Evolutionary conservation across 805 yeast genomes (phyloP), one percentile per base, ranked within the genome.

Genomic region (Candida golubevii): DNA sequence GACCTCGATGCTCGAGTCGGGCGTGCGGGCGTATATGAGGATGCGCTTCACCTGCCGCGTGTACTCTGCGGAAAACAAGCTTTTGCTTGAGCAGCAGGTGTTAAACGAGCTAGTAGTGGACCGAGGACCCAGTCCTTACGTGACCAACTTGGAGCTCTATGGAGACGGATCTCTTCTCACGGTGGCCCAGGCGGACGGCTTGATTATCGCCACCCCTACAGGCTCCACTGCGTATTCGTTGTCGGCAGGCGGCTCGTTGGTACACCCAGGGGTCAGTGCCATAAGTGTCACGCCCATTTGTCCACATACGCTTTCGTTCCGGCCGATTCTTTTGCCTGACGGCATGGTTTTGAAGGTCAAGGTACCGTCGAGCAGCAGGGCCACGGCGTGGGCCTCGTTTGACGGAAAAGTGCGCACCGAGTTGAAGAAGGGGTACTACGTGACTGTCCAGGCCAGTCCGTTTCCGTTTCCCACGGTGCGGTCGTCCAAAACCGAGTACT

Each of bases 141-240:
- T 90, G 8, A 85, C 97, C 0, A 85, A 84, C 78, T 72, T 91
- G 45, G 97, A 91, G 59, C 66, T 91, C 26, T 90, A 85, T 56
- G 96, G 97, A 3, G 93, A 91, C 62, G 88, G 85, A 26, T 80
- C 87, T 9, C 68, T 89, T 29, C 69, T 90, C 44, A 90, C 98
- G 0, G 84, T 87, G 23, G 93, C 95, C 1, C 96, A 88, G 62
- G 97, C 97, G 1, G 97, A 90, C 65, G 97, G 97, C 0, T 69
- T 90, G 13, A 90, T 91, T 44, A 75, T 90, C 30, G 95, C 96
- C 0, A 89, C 97, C 0, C 97, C 97, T 4, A 89, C 97, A 0
- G 97, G 97, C 0, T 88, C 97, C 1, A 91, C 98, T 0, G 98
- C 98, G 0, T 91, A 91, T 63, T 89, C 97, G 1, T 71, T 91